Evolutionary conservation across 495 filamentous ascomycete species (phyloP).

Genomic region (Daldinia loculata): DNA sequence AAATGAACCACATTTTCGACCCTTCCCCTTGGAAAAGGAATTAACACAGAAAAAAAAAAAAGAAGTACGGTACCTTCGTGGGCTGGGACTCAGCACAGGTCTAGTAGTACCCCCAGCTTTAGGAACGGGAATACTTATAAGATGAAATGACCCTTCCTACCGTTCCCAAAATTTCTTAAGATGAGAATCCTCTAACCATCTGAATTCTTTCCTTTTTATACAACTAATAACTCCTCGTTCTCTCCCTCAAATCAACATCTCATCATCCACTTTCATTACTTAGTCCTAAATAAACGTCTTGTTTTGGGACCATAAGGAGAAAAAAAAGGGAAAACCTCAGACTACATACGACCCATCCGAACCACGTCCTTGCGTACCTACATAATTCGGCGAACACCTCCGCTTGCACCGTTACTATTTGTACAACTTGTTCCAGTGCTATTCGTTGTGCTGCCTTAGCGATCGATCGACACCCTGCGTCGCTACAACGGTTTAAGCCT

Average conservation of each 20-base stretch:
- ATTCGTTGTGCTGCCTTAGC: conserved; percentile 43
- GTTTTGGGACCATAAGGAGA: conserved; percentile 24
- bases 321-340: conserved; percentile 27
- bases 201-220: conserved; percentile 36
- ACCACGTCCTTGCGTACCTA: conserved; percentile 35
- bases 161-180: conserved; percentile 38
- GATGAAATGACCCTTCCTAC: conserved; percentile 44
- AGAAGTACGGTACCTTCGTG: conserved; percentile 37
- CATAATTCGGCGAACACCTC: conserved; percentile 43
- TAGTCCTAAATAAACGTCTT: conserved; percentile 18
- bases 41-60: conserved; percentile 30
- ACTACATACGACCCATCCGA: conserved; percentile 32
- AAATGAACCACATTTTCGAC: conserved; percentile 43
- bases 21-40: conserved; percentile 41
- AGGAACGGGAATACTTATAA: conserved; percentile 38
- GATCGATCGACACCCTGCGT: conserved; percentile 38
- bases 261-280: conserved; percentile 20
- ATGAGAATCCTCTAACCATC: conserved; percentile 37
- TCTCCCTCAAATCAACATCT: conserved; percentile 16
- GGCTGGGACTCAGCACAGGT: conserved; percentile 38
- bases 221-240: conserved; percentile 32
- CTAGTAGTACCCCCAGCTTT: conserved; percentile 40
- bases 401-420: conserved; percentile 45
- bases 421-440: conserved; percentile 47
- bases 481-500: conserved; percentile 35